Conservation (phyloP, 2,329 filamentous ascomycete species). For the Penicillium occitanis region DNA sequence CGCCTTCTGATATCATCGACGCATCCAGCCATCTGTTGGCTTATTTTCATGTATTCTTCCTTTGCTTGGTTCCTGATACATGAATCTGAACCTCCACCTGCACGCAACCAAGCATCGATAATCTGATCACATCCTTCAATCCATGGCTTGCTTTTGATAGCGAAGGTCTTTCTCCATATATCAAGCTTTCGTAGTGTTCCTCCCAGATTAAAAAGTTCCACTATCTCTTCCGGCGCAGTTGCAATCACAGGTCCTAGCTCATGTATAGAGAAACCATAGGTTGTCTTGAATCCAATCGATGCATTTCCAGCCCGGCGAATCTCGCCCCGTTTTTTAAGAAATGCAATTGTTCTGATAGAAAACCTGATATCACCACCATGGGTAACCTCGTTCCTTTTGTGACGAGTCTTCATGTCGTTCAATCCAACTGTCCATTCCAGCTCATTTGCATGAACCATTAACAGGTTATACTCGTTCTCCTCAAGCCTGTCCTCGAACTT, state of each 20-base stretch:
- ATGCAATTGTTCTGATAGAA: not conserved
- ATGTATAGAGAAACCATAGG: not conserved
- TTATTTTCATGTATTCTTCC: not conserved
- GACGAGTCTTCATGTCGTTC: not conserved
- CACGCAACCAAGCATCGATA: not conserved
- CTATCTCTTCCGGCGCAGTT: constrained; percentile 5
- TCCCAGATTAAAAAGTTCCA: not conserved
- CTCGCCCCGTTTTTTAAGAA: not conserved
- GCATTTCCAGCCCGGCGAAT: not conserved
- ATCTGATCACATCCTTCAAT: not conserved
- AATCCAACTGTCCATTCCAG: not conserved
- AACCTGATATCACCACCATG: not conserved
- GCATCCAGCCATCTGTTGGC: not conserved
- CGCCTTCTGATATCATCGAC: not conserved
- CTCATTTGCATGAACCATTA: not conserved
- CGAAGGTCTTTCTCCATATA: not conserved
- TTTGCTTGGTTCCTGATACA: not conserved
- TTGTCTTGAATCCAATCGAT: constrained; percentile 6
- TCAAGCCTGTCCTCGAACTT: not conserved
- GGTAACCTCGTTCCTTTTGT: not conserved
- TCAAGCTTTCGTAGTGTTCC: not conserved
- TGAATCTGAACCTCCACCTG: not conserved
- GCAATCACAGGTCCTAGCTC: constrained; percentile 1
- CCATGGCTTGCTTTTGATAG: not conserved
- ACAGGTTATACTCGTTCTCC: not conserved